phyloP scores from a whole-genome alignment of 805 yeast genomes.

The Hanseniaspora occidentalis region DNA sequence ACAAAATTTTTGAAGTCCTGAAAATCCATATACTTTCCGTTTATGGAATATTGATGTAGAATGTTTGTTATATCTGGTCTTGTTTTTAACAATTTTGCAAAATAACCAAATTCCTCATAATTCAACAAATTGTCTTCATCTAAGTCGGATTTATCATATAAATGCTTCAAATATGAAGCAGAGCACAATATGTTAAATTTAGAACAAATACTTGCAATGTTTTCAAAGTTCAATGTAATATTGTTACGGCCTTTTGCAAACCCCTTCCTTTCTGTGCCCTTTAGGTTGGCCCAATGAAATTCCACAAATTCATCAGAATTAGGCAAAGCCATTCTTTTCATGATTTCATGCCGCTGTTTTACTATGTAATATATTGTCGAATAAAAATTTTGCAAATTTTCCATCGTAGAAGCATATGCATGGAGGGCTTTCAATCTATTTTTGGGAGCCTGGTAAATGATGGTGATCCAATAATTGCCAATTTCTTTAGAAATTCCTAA shows the following conservation, averaged over 20 bases:
- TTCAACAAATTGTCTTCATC: constrained; percentile 39
- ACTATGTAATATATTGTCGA: constrained; percentile 43
- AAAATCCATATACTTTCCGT: constrained; percentile 15
- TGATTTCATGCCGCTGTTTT: constrained; percentile 44
- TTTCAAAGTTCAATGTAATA: constrained; percentile 45
- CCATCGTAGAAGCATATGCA: constrained; percentile 45
- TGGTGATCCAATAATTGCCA: constrained; percentile 64
- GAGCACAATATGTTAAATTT: constrained; percentile 66
- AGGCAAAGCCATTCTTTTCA: constrained; percentile 50
- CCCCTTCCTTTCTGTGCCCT: constrained; percentile 25
- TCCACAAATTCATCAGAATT: constrained; percentile 45
- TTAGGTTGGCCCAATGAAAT: constrained; percentile 46
- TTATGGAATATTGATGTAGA: constrained; percentile 28
- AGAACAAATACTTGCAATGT: constrained; percentile 51
- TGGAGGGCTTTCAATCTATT: constrained; percentile 69
- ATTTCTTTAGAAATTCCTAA: constrained; percentile 57
- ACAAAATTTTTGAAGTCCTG: constrained; percentile 34
- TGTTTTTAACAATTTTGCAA: constrained; percentile 54
- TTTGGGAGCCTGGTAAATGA: constrained; percentile 52
- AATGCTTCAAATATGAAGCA: constrained; percentile 30
- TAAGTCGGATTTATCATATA: constrained; percentile 44
- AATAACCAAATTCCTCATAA: constrained; percentile 62
- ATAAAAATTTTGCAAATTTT: constrained; percentile 42
- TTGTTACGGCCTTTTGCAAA: constrained; percentile 8
- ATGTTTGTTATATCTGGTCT: constrained; percentile 49